Percentiles rank a stretch among this genome's conserved stretches.
Evolutionary conservation across 2,329 filamentous ascomycete genomes (phyloP).

Genomic region (Graphium sp.): DNA sequence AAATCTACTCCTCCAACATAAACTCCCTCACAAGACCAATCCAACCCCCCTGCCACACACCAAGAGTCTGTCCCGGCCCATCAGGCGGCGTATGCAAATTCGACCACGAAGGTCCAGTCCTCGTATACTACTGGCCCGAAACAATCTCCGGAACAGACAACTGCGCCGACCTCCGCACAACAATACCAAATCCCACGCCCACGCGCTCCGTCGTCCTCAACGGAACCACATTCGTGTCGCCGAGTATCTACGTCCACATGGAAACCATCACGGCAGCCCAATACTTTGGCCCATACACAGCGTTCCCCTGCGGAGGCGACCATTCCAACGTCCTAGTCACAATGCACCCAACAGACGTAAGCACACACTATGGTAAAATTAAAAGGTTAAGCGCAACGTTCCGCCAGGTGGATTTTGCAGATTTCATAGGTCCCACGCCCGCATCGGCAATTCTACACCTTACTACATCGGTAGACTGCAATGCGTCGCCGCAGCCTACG

Average conservation of each 20-base stretch:
- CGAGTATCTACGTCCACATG: conserved; percentile 3
- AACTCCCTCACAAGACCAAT: conserved; percentile 1
- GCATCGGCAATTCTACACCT: conserved; percentile 1
- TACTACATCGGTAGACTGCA: neutral
- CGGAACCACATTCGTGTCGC: conserved; percentile 2
- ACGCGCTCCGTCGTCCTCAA: conserved; percentile 1
- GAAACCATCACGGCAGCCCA: neutral
- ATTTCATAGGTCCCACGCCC: conserved; percentile 2
- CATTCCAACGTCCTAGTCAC: neutral
- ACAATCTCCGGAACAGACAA: conserved; percentile 3
- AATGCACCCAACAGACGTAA: conserved; percentile 2
- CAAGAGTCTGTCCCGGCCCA: conserved; percentile 1
- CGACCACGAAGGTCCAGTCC: too few relatives aligned
- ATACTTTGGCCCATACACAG: neutral
- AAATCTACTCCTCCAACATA: conserved; percentile 1
- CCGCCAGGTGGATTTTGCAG: conserved; percentile 2
- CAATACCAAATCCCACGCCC: conserved; percentile 1
- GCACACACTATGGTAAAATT: conserved; percentile 1
- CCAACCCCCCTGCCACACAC: conserved; percentile 2
- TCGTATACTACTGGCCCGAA: conserved; percentile 4
- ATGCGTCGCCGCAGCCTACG: neutral
- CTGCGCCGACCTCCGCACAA: conserved; percentile 4
- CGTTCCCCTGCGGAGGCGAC: neutral
- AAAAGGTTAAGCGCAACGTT: neutral
- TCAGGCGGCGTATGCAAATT: conserved; percentile 2